A percentile compares a stretch with the other conserved stretches of the same genome.
phyloP scores from a whole-genome alignment of 768 basidiomycete genomes.

The Lactifluus rugatus region DNA sequence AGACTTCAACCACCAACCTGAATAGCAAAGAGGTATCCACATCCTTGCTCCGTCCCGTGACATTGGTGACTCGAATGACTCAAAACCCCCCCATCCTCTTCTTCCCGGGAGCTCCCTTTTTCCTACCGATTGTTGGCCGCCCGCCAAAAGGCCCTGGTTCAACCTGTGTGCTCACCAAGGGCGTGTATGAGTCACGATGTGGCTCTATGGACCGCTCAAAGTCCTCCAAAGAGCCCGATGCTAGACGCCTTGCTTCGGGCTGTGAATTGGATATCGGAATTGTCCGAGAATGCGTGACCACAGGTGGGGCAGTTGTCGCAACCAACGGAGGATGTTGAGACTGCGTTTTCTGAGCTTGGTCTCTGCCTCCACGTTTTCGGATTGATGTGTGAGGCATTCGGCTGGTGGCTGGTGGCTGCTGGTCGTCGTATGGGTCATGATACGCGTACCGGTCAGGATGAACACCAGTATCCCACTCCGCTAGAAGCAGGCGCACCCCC shows the following conservation, averaged over 20 bases:
- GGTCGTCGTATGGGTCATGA: slow-evolving; percentile 42
- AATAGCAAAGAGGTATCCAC: neutral
- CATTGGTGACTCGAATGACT: slow-evolving; percentile 13
- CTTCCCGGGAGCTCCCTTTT: slow-evolving; percentile 39
- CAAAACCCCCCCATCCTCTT: slow-evolving; percentile 73
- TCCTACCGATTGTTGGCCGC: slow-evolving; percentile 37
- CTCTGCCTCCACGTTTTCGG: neutral
- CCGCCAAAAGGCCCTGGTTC: slow-evolving; percentile 66
- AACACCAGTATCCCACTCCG: slow-evolving; percentile 55
- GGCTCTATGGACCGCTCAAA: neutral
- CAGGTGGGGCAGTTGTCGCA: neutral
- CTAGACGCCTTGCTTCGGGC: neutral
- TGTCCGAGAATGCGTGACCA: neutral
- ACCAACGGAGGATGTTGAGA: neutral
- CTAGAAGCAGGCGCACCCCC: slow-evolving; percentile 54
- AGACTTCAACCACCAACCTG: too few species aligned
- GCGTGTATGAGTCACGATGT: neutral
- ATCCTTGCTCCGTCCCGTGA: neutral
- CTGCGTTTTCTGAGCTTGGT: neutral
- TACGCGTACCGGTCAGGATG: slow-evolving; percentile 44
- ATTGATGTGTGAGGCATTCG: neutral
- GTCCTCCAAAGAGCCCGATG: neutral
- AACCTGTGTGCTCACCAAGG: slow-evolving; percentile 56
- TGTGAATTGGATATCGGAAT: neutral
- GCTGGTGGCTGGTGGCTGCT: neutral